Conservation (phyloP, 2,329 filamentous ascomycete species). For the Colletotrichum sp. region DNA sequence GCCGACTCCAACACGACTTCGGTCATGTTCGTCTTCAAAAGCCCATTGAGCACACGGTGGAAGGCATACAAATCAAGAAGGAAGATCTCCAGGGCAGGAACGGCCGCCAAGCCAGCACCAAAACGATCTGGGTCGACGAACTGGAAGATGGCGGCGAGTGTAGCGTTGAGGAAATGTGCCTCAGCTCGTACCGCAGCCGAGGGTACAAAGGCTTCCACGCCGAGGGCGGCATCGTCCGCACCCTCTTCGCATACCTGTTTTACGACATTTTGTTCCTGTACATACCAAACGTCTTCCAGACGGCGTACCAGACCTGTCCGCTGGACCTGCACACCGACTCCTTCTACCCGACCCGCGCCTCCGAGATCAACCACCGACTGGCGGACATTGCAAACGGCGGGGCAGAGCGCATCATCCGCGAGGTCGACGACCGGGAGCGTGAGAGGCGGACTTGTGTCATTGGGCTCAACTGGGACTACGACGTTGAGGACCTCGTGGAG, state of each 20-base stretch:
- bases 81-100: slow-evolving; percentile 48
- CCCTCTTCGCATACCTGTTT: slow-evolving; percentile 88
- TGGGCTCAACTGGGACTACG: slow-evolving; percentile 90
- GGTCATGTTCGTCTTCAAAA: slow-evolving; percentile 79
- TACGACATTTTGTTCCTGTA: slow-evolving; percentile 93
- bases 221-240: slow-evolving; percentile 91
- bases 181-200: slow-evolving; percentile 79
- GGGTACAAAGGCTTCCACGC: slow-evolving; percentile 96
- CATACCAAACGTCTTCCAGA: slow-evolving; percentile 96
- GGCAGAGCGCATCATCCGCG: slow-evolving; percentile 68
- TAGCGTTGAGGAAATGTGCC: slow-evolving; percentile 91
- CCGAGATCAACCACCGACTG: slow-evolving; percentile 86
- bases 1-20: slow-evolving; percentile 91
- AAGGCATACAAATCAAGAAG: slow-evolving; percentile 78
- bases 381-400: slow-evolving; percentile 86
- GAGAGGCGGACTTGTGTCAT: slow-evolving; percentile 83
- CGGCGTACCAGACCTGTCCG: slow-evolving; percentile 90
- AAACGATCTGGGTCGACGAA: slow-evolving; percentile 89
- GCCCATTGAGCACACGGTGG: slow-evolving; percentile 74
- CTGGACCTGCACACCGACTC: slow-evolving; percentile 91
- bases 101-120: slow-evolving; percentile 55
- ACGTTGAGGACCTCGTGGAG: slow-evolving; percentile 77
- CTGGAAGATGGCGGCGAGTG: slow-evolving; percentile 73
- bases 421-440: slow-evolving; percentile 71
- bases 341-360: slow-evolving; percentile 85